A percentile compares a stretch with the other conserved stretches of the same genome.
These are phyloP conservation scores for Immersiporthe knoxdaviesiana DNA, from an alignment of 2,329 filamentous ascomycete genomes.

Conservation along the genomic window DNA sequence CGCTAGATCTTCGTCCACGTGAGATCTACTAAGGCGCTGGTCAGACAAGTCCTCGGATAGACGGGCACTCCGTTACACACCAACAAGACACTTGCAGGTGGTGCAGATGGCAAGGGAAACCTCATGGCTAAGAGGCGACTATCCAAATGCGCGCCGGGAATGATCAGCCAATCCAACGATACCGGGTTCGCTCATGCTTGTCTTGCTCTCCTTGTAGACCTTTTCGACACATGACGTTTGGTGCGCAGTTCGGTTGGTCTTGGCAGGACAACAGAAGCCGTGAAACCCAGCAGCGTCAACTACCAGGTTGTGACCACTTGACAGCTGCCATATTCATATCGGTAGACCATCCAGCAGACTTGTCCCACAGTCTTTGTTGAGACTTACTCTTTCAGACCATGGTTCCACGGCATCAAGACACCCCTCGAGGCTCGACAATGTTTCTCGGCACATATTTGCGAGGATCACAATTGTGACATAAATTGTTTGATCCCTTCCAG, in stretches of 20 bases:
- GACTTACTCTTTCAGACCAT: too few species aligned
- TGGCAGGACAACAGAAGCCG: not conserved
- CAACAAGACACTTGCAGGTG: not conserved
- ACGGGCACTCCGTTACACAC: not conserved
- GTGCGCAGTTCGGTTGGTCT: not conserved
- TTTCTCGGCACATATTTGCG: constrained; percentile 27
- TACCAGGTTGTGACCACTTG: not conserved
- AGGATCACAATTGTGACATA: constrained; percentile 14
- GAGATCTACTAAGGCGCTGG: not conserved
- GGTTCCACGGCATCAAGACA: too few species aligned
- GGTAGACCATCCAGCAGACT: not conserved
- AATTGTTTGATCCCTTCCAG: constrained; percentile 65
- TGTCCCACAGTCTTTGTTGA: not conserved
- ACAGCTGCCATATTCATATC: not conserved
- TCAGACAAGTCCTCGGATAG: not conserved
- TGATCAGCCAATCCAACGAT: too few species aligned
- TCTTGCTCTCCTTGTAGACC: too few species aligned
- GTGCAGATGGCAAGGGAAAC: not conserved
- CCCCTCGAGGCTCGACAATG: constrained; percentile 8
- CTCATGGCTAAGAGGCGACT: not conserved
- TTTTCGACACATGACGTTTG: not conserved
- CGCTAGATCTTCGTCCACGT: not conserved
- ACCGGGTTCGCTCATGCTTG: too few species aligned
- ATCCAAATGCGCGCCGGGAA: too few species aligned
- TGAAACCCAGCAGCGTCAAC: too few species aligned